These are phyloP conservation scores for Tilletia caries DNA, from an alignment of 1,284 basidiomycete species.

Conservation along the genomic window DNA sequence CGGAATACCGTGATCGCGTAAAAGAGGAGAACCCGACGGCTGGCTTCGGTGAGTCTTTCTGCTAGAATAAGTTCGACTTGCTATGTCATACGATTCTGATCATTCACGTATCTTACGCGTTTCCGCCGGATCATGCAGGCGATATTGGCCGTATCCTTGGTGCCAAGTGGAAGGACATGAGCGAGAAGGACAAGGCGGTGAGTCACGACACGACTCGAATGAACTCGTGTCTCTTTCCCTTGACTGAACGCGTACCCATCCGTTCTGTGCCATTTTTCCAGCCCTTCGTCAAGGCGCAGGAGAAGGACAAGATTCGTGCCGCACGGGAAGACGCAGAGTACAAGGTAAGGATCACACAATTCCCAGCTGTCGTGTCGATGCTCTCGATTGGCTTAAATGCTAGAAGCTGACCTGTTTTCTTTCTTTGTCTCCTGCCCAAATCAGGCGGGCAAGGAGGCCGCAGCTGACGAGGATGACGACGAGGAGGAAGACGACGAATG, in stretches of 20 bases:
- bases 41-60: constrained; percentile 69
- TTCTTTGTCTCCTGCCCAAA: background rate
- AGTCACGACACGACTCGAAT: constrained; percentile 20
- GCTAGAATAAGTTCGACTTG: background rate
- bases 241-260: background rate
- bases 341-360: background rate
- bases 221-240: background rate
- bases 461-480: background rate
- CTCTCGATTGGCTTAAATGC: background rate
- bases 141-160: constrained; percentile 83
- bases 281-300: constrained; percentile 3
- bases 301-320: constrained; percentile 15
- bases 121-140: constrained; percentile 58
- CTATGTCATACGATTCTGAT: too few relatives aligned
- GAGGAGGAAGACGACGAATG: background rate
- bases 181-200: constrained; percentile 79
- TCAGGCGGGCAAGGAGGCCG: background rate
- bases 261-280: background rate
- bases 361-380: background rate
- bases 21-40: constrained; percentile 93
- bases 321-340: background rate
- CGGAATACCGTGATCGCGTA: constrained; percentile 90
- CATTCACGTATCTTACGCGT: too few relatives aligned
- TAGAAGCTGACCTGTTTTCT: background rate
- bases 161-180: constrained; percentile 83